phyloP scores from a whole-genome alignment of 2,329 filamentous ascomycete species.

The Coniochaeta prunicola region DNA sequence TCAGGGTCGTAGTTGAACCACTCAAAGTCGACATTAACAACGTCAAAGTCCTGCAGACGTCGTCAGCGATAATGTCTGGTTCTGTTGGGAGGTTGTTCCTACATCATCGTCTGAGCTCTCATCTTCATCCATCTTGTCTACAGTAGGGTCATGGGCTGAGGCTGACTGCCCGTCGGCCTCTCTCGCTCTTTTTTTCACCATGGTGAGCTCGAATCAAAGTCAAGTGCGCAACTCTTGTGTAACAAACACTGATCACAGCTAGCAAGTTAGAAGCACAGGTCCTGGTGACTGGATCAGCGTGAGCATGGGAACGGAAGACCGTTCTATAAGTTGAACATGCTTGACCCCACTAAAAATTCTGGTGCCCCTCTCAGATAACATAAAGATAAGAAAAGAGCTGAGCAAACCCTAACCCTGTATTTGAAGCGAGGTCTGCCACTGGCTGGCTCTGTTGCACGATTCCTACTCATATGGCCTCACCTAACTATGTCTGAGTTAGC shows the following conservation, averaged over 20 bases:
- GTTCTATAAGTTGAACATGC: neutral
- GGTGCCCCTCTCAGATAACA: neutral
- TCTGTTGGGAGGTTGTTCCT: conserved; percentile 12
- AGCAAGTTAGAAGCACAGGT: neutral
- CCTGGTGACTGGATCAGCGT: neutral
- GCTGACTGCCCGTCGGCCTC: conserved; percentile 21
- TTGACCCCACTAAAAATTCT: neutral
- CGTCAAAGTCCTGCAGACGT: conserved; percentile 68
- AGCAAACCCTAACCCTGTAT: neutral
- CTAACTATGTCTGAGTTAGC: too few species aligned
- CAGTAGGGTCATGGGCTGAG: conserved; percentile 14
- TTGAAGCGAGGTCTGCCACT: too few species aligned
- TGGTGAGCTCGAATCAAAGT: conserved; percentile 8
- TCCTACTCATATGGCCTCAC: too few species aligned
- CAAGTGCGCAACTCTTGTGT: neutral
- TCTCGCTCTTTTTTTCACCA: conserved; percentile 30
- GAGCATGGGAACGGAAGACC: neutral
- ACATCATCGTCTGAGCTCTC: conserved; percentile 46
- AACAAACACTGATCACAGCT: neutral
- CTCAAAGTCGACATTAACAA: conserved; percentile 94
- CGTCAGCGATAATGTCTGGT: conserved; percentile 2
- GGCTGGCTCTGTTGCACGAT: too few species aligned
- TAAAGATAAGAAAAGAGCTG: neutral
- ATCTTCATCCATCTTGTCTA: conserved; percentile 32
- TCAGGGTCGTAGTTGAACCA: conserved; percentile 93